phyloP scores from a whole-genome alignment of 768 basidiomycete species.

The Psilocybe tampanensis region DNA sequence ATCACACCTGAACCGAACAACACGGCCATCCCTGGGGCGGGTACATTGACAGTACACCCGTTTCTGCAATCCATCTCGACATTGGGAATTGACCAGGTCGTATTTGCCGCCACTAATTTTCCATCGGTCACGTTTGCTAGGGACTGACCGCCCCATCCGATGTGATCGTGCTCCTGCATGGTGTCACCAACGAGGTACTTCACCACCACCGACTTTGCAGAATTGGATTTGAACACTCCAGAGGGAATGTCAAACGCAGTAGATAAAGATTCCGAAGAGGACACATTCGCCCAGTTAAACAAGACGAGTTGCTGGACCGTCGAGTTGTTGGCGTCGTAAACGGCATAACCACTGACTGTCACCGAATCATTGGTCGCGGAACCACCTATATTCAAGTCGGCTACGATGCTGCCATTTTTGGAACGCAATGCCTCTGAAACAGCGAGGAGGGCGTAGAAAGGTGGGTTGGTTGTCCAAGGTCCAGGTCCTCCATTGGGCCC shows the following conservation, averaged over 20 bases:
- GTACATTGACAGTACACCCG: conserved; percentile 50
- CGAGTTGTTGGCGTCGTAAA: conserved; percentile 55
- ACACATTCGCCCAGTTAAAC: conserved; percentile 53
- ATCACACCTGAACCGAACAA: conserved; percentile 32
- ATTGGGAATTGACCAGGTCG: conserved; percentile 39
- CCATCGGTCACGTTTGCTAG: conserved; percentile 45
- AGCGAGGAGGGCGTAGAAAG: conserved; percentile 52
- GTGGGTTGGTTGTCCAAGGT: conserved; percentile 50
- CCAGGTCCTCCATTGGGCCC: conserved; percentile 34
- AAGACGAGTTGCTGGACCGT: conserved; percentile 44
- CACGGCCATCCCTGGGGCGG: conserved; percentile 50
- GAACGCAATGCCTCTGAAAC: conserved; percentile 46
- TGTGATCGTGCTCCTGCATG: conserved; percentile 51
- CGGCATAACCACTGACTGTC: conserved; percentile 54
- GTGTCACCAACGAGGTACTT: conserved; percentile 52
- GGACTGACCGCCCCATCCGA: conserved; percentile 64
- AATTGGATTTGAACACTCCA: conserved; percentile 25
- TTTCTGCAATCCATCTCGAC: conserved; percentile 39
- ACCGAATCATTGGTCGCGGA: conserved; percentile 38
- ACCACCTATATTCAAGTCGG: conserved; percentile 45
- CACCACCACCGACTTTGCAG: conserved; percentile 35
- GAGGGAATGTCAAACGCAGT: conserved; percentile 39
- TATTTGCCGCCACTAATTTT: conserved; percentile 28
- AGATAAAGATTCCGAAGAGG: conserved; percentile 29
- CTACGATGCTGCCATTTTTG: conserved; percentile 42